Evolutionary conservation across 164 flowering plant species (phyloP).

Genomic region (Hamamelis virginiana): DNA sequence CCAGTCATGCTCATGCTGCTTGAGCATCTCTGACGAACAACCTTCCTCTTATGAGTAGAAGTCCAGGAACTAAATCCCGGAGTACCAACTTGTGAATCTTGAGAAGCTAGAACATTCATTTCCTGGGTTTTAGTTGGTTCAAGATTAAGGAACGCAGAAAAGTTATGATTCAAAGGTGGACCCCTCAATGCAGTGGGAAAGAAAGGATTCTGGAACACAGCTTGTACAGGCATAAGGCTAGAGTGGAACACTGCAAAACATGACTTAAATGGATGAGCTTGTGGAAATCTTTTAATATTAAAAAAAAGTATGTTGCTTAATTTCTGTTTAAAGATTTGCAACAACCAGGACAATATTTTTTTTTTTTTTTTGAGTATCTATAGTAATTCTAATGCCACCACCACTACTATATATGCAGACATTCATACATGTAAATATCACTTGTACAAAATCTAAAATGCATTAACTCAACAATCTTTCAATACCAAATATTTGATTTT

Average conservation of each 20-base stretch:
- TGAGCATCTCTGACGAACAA: constrained; percentile 3
- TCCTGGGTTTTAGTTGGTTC: constrained; percentile 10
- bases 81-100: not conserved
- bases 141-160: constrained; percentile 3
- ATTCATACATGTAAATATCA: no score
- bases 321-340: no score
- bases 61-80: constrained; percentile 10
- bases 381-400: no score
- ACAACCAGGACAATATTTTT: no score
- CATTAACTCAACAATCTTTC: no score
- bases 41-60: constrained; percentile 16
- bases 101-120: constrained; percentile 14
- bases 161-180: constrained; percentile 7
- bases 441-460: no score
- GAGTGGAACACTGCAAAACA: constrained; percentile 20
- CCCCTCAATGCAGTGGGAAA: constrained; percentile 11
- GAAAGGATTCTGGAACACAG: constrained; percentile 20
- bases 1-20: not conserved
- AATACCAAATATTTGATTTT: no score
- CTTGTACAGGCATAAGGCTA: constrained; percentile 20
- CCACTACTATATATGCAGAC: no score
- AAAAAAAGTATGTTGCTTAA: no score
- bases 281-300: not conserved
- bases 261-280: no score
- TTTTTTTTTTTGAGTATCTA: no score